Conservation (phyloP, 1,139 yeast genomes). For the Zygoascus meyerae region DNA sequence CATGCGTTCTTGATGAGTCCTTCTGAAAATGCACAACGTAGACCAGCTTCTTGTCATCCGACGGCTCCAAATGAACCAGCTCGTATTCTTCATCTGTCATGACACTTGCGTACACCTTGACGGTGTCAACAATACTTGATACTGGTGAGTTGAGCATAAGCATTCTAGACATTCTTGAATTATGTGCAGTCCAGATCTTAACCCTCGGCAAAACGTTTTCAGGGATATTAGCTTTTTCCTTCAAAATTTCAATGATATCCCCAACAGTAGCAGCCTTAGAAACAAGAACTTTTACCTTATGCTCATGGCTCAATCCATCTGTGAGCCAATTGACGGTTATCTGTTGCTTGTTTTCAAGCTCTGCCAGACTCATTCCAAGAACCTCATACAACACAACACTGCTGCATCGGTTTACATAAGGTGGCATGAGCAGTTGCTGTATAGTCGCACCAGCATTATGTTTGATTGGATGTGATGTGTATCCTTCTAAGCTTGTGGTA, state of each 20-base stretch:
- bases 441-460: slow-evolving; percentile 27
- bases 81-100: slow-evolving; percentile 33
- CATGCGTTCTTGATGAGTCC: slow-evolving; percentile 65
- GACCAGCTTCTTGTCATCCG: slow-evolving; percentile 34
- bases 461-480: slow-evolving; percentile 28
- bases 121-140: slow-evolving; percentile 22
- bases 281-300: slow-evolving; percentile 62
- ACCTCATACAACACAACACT: slow-evolving; percentile 53
- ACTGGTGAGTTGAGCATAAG: slow-evolving; percentile 24
- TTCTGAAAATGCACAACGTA: slow-evolving; percentile 71
- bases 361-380: slow-evolving; percentile 65
- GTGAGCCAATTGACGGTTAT: slow-evolving; percentile 41
- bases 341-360: slow-evolving; percentile 68
- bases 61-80: slow-evolving; percentile 15
- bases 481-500: slow-evolving; percentile 34
- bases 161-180: slow-evolving; percentile 24
- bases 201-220: slow-evolving; percentile 45
- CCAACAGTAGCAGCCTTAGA: slow-evolving; percentile 54
- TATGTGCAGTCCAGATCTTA: slow-evolving; percentile 51
- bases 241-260: slow-evolving; percentile 53
- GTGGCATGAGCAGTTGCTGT: slow-evolving; percentile 39
- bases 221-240: slow-evolving; percentile 49
- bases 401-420: slow-evolving; percentile 35
- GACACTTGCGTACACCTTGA: slow-evolving; percentile 31
- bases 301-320: slow-evolving; percentile 42